Evolutionary conservation across 192 early-diverging fungal species (phyloP).

Genomic region (Coemansia sp.): DNA sequence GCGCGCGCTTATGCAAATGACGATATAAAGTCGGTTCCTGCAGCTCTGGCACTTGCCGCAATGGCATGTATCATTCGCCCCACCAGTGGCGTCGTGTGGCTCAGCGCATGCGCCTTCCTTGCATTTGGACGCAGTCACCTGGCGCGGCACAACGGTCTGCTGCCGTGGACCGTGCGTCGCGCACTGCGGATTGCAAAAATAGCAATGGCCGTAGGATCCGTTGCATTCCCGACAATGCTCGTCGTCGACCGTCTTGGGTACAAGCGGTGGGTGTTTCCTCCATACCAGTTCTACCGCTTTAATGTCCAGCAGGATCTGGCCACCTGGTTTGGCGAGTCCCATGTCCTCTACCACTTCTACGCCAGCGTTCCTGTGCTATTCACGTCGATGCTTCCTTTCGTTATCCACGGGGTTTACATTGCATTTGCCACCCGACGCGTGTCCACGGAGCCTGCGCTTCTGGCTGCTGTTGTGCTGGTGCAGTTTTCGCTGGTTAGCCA

Average conservation of each 20-base stretch:
- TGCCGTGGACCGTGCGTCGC: background rate
- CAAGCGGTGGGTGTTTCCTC: conserved; percentile 66
- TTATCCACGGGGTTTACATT: conserved; percentile 57
- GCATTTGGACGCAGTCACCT: conserved; percentile 22
- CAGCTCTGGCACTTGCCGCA: conserved; percentile 72
- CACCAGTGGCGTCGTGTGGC: conserved; percentile 86
- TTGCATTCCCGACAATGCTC: conserved; percentile 56
- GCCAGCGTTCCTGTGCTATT: conserved; percentile 79
- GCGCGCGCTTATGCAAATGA: background rate
- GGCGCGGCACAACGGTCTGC: background rate
- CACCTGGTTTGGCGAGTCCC: conserved; percentile 89
- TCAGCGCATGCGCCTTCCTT: conserved; percentile 68
- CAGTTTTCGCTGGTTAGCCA: conserved; percentile 82
- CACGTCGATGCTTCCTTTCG: conserved; percentile 72
- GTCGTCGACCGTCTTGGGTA: conserved; percentile 75
- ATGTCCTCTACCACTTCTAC: conserved; percentile 89
- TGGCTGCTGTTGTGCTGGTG: conserved; percentile 55
- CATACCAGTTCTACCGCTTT: conserved; percentile 76
- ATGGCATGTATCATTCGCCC: conserved; percentile 84
- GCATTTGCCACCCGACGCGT: conserved; percentile 12
- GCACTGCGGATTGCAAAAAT: conserved; percentile 14
- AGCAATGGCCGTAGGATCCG: conserved; percentile 18
- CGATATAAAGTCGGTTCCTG: conserved; percentile 6
- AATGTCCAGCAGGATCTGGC: conserved; percentile 83
- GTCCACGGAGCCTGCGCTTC: conserved; percentile 29